phyloP scores from a whole-genome alignment of 2,329 filamentous ascomycete species.

The Dactylellina sp. region DNA sequence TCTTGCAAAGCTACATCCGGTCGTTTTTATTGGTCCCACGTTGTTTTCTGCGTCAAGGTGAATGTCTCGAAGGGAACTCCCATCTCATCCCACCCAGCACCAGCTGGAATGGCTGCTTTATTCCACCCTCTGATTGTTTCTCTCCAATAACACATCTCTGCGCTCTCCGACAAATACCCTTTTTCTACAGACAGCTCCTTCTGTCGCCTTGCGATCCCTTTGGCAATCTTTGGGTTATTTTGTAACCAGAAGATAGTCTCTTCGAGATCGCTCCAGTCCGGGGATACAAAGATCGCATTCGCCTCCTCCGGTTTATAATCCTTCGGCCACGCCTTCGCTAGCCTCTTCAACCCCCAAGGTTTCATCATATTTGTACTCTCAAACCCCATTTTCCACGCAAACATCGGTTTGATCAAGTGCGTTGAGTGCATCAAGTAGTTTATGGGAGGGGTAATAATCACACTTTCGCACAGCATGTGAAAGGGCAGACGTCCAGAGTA shows the following conservation, averaged over 20 bases:
- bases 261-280: slow-evolving; percentile 69
- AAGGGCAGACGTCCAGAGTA: slow-evolving; percentile 69
- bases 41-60: slow-evolving; percentile 25
- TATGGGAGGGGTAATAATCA: slow-evolving; percentile 67
- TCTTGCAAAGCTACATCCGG: neutral
- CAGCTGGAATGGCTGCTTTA: slow-evolving; percentile 62
- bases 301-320: slow-evolving; percentile 63
- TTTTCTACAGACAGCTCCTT: slow-evolving; percentile 65
- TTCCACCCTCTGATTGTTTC: slow-evolving; percentile 67
- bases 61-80: slow-evolving; percentile 46
- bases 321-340: slow-evolving; percentile 64
- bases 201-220: slow-evolving; percentile 67
- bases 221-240: slow-evolving; percentile 63
- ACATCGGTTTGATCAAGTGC: slow-evolving; percentile 67
- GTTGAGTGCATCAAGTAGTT: slow-evolving; percentile 67
- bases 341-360: slow-evolving; percentile 29
- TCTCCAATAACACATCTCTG: slow-evolving; percentile 70
- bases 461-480: slow-evolving; percentile 68
- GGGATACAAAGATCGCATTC: slow-evolving; percentile 68
- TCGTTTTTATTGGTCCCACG: neutral
- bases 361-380: slow-evolving; percentile 46
- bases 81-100: slow-evolving; percentile 61
- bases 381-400: slow-evolving; percentile 62
- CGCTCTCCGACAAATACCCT: slow-evolving; percentile 68
- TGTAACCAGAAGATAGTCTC: slow-evolving; percentile 67